Conservation (phyloP, 495 filamentous ascomycete species). For the Xylaria palmicola region DNA sequence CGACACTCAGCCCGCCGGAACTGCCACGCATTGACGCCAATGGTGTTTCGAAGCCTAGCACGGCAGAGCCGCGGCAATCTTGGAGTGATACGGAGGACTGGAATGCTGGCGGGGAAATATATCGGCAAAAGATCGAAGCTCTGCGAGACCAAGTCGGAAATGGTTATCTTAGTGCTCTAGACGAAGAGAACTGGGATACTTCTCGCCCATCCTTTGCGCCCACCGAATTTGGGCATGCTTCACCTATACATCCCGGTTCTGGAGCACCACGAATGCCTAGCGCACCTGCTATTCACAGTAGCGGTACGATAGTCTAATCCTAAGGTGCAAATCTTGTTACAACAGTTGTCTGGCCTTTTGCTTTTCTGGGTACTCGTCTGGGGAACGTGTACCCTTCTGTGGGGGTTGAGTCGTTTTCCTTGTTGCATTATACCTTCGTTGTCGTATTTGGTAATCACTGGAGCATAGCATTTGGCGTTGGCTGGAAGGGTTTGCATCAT, state of each 20-base stretch:
- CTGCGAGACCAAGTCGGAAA: slow-evolving; percentile 79
- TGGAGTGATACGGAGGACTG: slow-evolving; percentile 57
- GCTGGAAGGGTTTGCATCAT: slow-evolving; percentile 6
- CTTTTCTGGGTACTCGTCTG: slow-evolving; percentile 25
- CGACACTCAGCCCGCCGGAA: slow-evolving; percentile 32
- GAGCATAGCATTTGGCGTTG: slow-evolving; percentile 22
- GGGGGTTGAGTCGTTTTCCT: slow-evolving; percentile 9
- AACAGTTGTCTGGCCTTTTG: slow-evolving; percentile 6
- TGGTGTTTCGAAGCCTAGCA: slow-evolving; percentile 41
- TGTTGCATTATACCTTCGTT: slow-evolving; percentile 11
- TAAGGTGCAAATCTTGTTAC: neutral
- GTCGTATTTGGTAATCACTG: neutral
- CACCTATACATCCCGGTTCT: slow-evolving; percentile 41
- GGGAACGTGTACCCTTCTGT: neutral
- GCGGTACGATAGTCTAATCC: slow-evolving; percentile 46
- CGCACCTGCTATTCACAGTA: slow-evolving; percentile 51
- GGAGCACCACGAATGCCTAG: slow-evolving; percentile 45
- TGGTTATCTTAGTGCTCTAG: slow-evolving; percentile 80
- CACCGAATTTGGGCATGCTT: slow-evolving; percentile 41
- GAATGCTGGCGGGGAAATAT: slow-evolving; percentile 72
- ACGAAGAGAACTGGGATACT: slow-evolving; percentile 67
- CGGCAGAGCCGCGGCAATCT: slow-evolving; percentile 35
- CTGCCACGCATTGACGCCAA: slow-evolving; percentile 49
- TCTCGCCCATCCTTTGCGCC: slow-evolving; percentile 35
- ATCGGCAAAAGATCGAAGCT: slow-evolving; percentile 80